A percentile compares a stretch with the other conserved stretches of the same genome.
Evolutionary conservation across 768 basidiomycete species (phyloP).

Genomic region (Xerocomellus amylosporus): DNA sequence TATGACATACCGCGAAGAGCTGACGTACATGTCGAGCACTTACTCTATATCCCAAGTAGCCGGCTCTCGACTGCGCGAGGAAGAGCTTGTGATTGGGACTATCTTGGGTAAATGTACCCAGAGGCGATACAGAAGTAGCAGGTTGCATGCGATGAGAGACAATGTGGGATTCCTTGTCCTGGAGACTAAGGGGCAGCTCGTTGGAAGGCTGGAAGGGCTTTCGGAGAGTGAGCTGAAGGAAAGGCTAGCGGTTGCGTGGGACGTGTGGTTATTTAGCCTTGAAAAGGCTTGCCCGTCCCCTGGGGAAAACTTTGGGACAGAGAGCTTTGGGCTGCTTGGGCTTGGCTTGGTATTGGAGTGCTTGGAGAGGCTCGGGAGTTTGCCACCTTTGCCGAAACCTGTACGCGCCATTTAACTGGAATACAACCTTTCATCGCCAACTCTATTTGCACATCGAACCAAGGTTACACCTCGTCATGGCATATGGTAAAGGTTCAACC

Average conservation of each 20-base stretch:
- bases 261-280: conserved; percentile 58
- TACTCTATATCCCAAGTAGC: conserved; percentile 61
- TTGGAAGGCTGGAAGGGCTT: conserved; percentile 30
- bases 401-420: not conserved
- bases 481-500: conserved; percentile 14
- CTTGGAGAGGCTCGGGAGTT: conserved; percentile 41
- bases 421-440: not conserved
- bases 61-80: conserved; percentile 58
- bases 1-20: conserved; percentile 54
- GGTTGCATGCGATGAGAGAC: conserved; percentile 60
- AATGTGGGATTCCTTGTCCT: conserved; percentile 52
- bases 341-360: conserved; percentile 58
- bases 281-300: conserved; percentile 30
- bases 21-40: conserved; percentile 66
- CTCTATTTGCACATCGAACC: not conserved
- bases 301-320: conserved; percentile 43
- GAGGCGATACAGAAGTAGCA: conserved; percentile 54
- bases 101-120: conserved; percentile 71
- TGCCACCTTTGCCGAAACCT: conserved; percentile 22
- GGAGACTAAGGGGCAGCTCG: conserved; percentile 42
- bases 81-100: conserved; percentile 71
- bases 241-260: conserved; percentile 57
- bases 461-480: conserved; percentile 8
- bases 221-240: conserved; percentile 31
- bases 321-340: conserved; percentile 69